Conservation (phyloP, 2,329 filamentous ascomycete species). For the Stagonosporopsis vannaccii region DNA sequence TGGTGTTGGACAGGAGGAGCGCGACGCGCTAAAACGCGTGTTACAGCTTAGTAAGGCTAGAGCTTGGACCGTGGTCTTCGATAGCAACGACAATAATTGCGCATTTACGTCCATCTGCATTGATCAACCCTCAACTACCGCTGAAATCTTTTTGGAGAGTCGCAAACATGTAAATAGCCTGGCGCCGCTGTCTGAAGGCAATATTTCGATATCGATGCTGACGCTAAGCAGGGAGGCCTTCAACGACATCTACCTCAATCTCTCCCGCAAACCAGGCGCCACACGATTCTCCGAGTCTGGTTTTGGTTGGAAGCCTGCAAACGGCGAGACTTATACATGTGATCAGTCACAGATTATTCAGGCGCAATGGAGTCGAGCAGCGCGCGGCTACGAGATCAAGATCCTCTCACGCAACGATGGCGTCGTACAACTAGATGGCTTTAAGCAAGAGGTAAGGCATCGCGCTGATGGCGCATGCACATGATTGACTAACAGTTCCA, state of each 20-base stretch:
- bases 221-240: constrained; percentile 78
- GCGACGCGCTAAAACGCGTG: constrained; percentile 14
- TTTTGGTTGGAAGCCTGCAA: constrained; percentile 91
- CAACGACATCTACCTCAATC: constrained; percentile 94
- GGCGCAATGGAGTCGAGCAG: constrained; percentile 93
- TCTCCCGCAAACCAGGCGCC: constrained; percentile 90
- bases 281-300: constrained; percentile 95
- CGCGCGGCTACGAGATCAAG: constrained; percentile 93
- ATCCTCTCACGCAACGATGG: constrained; percentile 84
- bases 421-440: constrained; percentile 93
- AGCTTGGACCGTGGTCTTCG: not conserved
- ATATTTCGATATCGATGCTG: not conserved
- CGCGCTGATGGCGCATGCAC: not conserved
- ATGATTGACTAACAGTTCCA: constrained; percentile 46
- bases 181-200: not conserved
- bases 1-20: not conserved
- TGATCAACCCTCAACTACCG: constrained; percentile 6
- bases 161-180: constrained; percentile 8
- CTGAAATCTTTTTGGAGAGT: not conserved
- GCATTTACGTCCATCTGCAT: not conserved
- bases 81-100: constrained; percentile 8
- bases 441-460: constrained; percentile 76
- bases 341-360: constrained; percentile 83
- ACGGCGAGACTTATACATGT: constrained; percentile 91
- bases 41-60: not conserved